Evolutionary conservation across 768 basidiomycete genomes (phyloP).

Genomic region (Mrakia gelida): DNA sequence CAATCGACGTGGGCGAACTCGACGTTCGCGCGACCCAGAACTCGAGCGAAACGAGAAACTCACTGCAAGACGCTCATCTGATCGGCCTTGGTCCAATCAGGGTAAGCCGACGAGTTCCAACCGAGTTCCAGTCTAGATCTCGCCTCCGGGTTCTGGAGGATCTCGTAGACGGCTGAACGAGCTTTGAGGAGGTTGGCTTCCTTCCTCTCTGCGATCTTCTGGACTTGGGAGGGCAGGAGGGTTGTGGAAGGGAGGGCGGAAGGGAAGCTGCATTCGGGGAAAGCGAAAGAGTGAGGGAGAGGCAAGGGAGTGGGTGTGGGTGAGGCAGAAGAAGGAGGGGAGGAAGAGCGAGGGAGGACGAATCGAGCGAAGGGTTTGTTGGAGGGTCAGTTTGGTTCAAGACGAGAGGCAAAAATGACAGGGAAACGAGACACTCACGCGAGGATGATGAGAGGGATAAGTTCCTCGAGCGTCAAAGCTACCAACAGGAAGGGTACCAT

Average conservation of each 20-base stretch:
- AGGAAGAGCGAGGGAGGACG: neutral
- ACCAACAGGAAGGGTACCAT: slow-evolving; percentile 1
- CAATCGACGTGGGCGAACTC: no score
- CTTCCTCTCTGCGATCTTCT: neutral
- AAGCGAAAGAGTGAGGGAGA: neutral
- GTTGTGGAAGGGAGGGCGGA: slow-evolving; percentile 1
- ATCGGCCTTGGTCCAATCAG: neutral
- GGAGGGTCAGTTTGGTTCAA: neutral
- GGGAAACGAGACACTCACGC: neutral
- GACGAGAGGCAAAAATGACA: neutral
- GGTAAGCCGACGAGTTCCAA: neutral
- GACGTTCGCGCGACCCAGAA: neutral
- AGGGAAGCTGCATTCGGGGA: neutral
- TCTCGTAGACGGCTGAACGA: slow-evolving; percentile 5
- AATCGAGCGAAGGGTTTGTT: no score
- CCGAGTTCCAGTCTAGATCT: neutral
- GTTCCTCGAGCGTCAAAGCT: slow-evolving; percentile 10
- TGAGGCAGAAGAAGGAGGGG: neutral
- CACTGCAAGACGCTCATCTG: neutral
- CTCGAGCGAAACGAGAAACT: neutral
- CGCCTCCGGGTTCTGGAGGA: neutral
- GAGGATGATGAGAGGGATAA: slow-evolving; percentile 6
- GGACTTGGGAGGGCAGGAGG: neutral
- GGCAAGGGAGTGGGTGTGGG: neutral
- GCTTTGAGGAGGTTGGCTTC: slow-evolving; percentile 12